Percentiles rank a stretch among this genome's conserved stretches.
Evolutionary conservation across 805 yeast genomes (phyloP).

Genomic region (Yamadazyma endophytica): DNA sequence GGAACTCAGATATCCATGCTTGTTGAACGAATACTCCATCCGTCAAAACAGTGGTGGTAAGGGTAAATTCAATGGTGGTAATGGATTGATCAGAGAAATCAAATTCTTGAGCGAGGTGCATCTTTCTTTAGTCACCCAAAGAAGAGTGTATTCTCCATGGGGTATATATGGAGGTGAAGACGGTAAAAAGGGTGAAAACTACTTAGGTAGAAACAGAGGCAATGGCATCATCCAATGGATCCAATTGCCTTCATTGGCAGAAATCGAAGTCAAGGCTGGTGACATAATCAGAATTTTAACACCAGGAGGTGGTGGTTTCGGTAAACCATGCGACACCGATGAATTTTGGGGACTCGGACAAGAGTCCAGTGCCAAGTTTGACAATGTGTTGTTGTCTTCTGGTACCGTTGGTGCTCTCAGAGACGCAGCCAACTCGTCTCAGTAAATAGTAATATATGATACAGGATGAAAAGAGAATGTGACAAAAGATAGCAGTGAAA

Average conservation of each 20-base stretch:
- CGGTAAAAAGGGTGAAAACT: slow-evolving; percentile 34
- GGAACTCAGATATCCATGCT: slow-evolving; percentile 16
- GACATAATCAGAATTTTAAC: slow-evolving; percentile 66
- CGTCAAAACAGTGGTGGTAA: slow-evolving; percentile 14
- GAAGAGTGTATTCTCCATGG: slow-evolving; percentile 16
- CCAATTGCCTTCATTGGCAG: slow-evolving; percentile 59
- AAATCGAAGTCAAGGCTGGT: slow-evolving; percentile 52
- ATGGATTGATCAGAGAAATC: slow-evolving; percentile 17
- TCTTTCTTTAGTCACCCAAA: slow-evolving; percentile 15
- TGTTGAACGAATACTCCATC: slow-evolving; percentile 11
- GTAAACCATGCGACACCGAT: slow-evolving; percentile 24
- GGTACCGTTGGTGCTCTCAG: slow-evolving; percentile 19
- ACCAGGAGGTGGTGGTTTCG: slow-evolving; percentile 88
- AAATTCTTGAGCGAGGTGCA: slow-evolving; percentile 13
- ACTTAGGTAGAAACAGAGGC: slow-evolving; percentile 26
- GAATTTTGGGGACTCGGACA: slow-evolving; percentile 11
- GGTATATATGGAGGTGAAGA: slow-evolving; percentile 28
- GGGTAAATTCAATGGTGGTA: slow-evolving; percentile 17
- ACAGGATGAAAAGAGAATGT: too few relatives aligned
- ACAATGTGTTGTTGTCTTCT: slow-evolving; percentile 5
- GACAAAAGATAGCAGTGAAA: too few relatives aligned
- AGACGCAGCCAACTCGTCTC: slow-evolving; percentile 19
- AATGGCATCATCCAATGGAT: slow-evolving; percentile 15
- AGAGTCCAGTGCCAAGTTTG: not conserved
- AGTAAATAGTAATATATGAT: slow-evolving; percentile 9